Base-by-base conservation (phyloP, 164 flowering plant species). In the Macadamia tetraphylla region DNA sequence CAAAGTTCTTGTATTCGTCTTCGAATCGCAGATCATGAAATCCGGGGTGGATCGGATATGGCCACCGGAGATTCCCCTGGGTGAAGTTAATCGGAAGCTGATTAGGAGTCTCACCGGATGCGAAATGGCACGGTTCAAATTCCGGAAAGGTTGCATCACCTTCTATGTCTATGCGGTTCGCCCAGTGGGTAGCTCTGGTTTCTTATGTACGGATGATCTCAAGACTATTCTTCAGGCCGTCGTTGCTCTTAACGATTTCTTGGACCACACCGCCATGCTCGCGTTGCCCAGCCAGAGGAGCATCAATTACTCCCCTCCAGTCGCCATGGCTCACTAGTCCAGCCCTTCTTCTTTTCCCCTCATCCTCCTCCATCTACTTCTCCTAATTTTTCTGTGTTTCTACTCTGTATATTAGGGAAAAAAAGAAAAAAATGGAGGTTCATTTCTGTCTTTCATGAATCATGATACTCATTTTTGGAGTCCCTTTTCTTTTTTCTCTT, bases 51-150 rank as follows among this genome's bases (percentile, higher is more conserved):
- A 94, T 63, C 78, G 86, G 42, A 31, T 67, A 1, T 94, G 97
- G 97, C 98, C 98, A 12, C 63, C 80, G 53, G 94, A 92, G 74
- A 87, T 94, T 9, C 82, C 97, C 3, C 85, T 91, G 0, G 98
- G 98, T 8, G 97, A 94, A 52, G 98, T 91, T 70, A 94, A 91
- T 72, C 76, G 78, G 76, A 80, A 81, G 83, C 80, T 94, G 14
- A 80, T 94, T 3, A 67, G 86, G 2, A 90, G 90, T 1, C 63
- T 87, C 17, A 55, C 31, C 5, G 96, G 89, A 29, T 86, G 84
- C 65, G 96, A 94, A 68, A 79, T 91, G 88, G 93, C 98, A 0
- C 70, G 98, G 75, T 94, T 94, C 63, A 94, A 94, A 78, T 94
- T 94, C 76, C 71, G 97, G 56, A 94, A 91, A 79, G 98, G 97